Conservation (phyloP, 2,329 filamentous ascomycete genomes). For the Ophiognomonia clavigignenti-juglandacearum region DNA sequence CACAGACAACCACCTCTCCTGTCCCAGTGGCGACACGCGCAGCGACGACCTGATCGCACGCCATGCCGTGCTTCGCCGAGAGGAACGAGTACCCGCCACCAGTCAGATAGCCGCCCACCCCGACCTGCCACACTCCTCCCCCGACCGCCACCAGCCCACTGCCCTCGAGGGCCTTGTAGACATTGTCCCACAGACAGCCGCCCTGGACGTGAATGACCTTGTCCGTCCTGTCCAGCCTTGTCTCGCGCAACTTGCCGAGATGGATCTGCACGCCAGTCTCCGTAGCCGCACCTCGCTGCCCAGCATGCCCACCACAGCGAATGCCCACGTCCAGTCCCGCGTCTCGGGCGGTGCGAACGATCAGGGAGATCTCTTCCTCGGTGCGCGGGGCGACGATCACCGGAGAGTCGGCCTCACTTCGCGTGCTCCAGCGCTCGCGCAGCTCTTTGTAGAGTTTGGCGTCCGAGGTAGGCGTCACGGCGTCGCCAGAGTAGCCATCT, state of each 20-base stretch:
- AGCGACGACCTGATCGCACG: slow-evolving; percentile 11
- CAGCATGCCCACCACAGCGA: not conserved
- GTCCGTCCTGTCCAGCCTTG: not conserved
- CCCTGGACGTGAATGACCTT: not conserved
- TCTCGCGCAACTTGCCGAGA: not conserved
- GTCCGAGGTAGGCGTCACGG: not conserved
- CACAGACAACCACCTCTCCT: slow-evolving; percentile 1
- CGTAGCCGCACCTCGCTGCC: not conserved
- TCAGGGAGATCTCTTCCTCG: not conserved
- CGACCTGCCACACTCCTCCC: slow-evolving; percentile 14
- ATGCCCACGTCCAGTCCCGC: not conserved
- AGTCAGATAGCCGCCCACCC: slow-evolving; percentile 12
- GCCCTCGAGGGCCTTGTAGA: slow-evolving; percentile 15
- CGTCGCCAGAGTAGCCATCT: not conserved
- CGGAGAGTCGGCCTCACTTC: not conserved
- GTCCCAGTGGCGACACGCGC: slow-evolving; percentile 4
- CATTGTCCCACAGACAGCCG: slow-evolving; percentile 9
- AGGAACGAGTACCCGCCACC: slow-evolving; percentile 15
- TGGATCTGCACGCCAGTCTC: not conserved
- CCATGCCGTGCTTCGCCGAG: slow-evolving; percentile 14
- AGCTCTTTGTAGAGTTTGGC: not conserved
- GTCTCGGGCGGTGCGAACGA: not conserved
- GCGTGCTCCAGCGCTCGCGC: not conserved
- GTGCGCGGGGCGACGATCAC: not conserved
- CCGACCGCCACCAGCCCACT: slow-evolving; percentile 14